phyloP scores from a whole-genome alignment of 192 early-diverging fungal genomes.

The Umbelopsis sp. region DNA sequence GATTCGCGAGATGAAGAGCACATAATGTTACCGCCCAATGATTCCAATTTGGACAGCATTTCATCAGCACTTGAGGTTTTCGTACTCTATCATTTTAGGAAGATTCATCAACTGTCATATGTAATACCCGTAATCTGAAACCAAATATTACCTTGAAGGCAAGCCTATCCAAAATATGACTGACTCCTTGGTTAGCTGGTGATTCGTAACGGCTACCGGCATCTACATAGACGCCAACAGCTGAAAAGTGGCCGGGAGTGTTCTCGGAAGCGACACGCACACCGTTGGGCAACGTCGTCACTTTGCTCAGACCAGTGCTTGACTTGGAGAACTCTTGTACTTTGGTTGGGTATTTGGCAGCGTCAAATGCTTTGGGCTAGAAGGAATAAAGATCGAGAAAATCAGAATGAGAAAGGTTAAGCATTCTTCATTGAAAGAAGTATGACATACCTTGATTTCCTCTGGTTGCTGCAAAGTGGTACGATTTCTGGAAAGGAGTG shows the following conservation, averaged over 20 bases:
- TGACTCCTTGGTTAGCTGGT: conserved; percentile 64
- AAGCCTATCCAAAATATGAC: conserved; percentile 88
- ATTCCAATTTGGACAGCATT: conserved; percentile 78
- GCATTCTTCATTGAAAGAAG: not conserved
- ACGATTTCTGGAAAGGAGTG: not conserved
- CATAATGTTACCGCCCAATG: conserved; percentile 88
- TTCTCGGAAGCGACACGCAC: conserved; percentile 82
- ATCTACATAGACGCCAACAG: conserved; percentile 89
- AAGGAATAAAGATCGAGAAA: not conserved
- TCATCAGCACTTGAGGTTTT: conserved; percentile 65
- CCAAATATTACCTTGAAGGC: conserved; percentile 80
- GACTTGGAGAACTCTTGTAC: conserved; percentile 43
- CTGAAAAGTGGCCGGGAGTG: conserved; percentile 87
- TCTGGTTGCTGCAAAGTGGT: conserved; percentile 13
- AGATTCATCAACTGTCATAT: not conserved
- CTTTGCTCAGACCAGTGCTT: conserved; percentile 39
- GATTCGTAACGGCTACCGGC: conserved; percentile 90
- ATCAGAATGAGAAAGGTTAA: not conserved
- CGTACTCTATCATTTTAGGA: conserved; percentile 57
- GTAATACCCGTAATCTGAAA: not conserved
- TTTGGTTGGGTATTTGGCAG: conserved; percentile 24
- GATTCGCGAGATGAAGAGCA: conserved; percentile 89
- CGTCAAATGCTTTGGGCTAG: not conserved
- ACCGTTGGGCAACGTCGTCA: conserved; percentile 90
- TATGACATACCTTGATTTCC: conserved; percentile 2